phyloP scores from a whole-genome alignment of 2,329 filamentous ascomycete genomes.

The Beauveria scarabaeidicola region DNA sequence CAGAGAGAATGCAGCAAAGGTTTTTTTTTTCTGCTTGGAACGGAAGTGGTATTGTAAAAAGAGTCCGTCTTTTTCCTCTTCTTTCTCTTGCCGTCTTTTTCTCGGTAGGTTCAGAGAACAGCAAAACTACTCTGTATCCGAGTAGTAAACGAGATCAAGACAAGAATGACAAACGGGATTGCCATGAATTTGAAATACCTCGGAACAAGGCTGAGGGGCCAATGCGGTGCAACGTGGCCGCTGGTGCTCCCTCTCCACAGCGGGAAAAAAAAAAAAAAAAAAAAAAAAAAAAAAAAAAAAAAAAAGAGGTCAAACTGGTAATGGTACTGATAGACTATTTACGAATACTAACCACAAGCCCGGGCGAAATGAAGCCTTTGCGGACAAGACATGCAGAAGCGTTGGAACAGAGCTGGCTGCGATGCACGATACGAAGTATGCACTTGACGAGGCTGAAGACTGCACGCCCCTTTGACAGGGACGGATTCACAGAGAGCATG shows the following conservation, averaged over 20 bases:
- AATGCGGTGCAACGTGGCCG: background rate
- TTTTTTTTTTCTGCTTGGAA: too few species aligned
- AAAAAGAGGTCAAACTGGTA: background rate
- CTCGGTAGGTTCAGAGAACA: too few species aligned
- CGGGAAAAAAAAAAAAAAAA: too few species aligned
- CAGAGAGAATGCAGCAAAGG: too few species aligned
- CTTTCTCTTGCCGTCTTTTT: too few species aligned
- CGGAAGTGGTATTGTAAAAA: too few species aligned
- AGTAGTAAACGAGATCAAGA: too few species aligned
- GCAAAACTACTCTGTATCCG: too few species aligned
- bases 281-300: too few species aligned
- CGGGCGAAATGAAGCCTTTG: background rate
- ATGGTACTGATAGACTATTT: too few species aligned
- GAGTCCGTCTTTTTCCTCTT: too few species aligned
- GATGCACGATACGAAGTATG: background rate
- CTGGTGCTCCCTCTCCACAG: background rate
- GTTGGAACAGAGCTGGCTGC: background rate
- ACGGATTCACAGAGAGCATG: background rate
- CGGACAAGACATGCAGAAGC: background rate
- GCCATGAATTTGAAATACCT: background rate
- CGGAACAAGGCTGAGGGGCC: background rate
- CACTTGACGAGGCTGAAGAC: background rate
- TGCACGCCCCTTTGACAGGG: background rate
- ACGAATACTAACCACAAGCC: background rate
- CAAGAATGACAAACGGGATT: too few species aligned